phyloP scores from a whole-genome alignment of 306 rosid genomes.

The Cicer arietinum region DNA sequence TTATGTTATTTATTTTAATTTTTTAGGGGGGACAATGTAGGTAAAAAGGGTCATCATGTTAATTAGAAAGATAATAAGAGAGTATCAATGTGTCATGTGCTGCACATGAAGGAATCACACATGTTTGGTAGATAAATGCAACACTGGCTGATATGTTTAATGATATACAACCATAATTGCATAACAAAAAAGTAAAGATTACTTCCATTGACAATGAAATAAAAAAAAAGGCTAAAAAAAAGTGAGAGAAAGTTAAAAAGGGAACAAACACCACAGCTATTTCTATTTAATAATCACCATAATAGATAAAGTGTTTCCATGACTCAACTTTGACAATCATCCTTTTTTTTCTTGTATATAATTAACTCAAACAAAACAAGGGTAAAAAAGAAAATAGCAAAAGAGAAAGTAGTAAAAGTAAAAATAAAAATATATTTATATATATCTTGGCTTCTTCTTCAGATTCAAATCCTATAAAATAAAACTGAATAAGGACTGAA shows the following conservation, averaged over 20 bases:
- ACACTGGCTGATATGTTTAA: constrained; percentile 50
- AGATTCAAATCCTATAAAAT: constrained; percentile 67
- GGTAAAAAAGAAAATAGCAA: constrained; percentile 32
- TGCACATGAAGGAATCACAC: constrained; percentile 61
- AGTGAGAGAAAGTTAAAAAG: constrained; percentile 47
- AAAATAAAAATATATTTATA: constrained; percentile 29
- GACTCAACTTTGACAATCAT: constrained; percentile 69
- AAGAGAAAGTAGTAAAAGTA: constrained; percentile 10
- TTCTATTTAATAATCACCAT: constrained; percentile 57
- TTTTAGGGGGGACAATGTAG: constrained; percentile 46
- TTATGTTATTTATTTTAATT: constrained; percentile 30
- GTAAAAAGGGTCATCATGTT: constrained; percentile 55
- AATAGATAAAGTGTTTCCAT: constrained; percentile 60
- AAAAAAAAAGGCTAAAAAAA: constrained; percentile 39
- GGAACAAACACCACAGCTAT: constrained; percentile 60
- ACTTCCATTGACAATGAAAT: constrained; percentile 58
- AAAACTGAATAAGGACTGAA: constrained; percentile 51
- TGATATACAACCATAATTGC: constrained; percentile 53
- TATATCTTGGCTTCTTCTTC: constrained; percentile 52
- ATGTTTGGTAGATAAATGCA: constrained; percentile 47
- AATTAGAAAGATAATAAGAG: constrained; percentile 52
- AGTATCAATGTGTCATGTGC: constrained; percentile 46
- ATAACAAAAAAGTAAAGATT: constrained; percentile 56
- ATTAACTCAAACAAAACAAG: constrained; percentile 57
- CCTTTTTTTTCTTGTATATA: constrained; percentile 63